phyloP scores from a whole-genome alignment of 306 rosid species.

The Inga oerstediana region DNA sequence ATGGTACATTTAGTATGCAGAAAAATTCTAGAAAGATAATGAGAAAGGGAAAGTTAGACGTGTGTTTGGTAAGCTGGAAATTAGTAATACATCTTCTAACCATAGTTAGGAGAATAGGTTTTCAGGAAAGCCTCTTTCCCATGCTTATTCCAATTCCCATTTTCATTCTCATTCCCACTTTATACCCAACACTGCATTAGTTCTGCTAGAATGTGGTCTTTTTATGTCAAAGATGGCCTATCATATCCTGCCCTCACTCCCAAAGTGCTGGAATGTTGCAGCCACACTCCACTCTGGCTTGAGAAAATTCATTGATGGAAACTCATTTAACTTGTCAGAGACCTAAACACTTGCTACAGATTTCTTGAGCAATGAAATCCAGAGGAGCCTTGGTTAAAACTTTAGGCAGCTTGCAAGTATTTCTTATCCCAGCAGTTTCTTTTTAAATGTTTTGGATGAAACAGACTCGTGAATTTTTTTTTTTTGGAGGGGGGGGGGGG shows the following conservation, averaged over 20 bases:
- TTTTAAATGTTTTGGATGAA: background rate
- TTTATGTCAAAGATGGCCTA: background rate
- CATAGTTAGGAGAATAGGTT: background rate
- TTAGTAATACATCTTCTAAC: background rate
- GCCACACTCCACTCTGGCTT: background rate
- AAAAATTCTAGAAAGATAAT: background rate
- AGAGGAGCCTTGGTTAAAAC: background rate
- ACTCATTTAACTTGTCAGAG: background rate
- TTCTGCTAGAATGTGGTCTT: background rate
- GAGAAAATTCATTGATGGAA: background rate
- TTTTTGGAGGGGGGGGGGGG: too few relatives aligned
- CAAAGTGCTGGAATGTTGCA: background rate
- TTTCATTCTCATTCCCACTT: background rate
- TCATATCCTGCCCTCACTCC: background rate
- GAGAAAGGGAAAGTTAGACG: background rate
- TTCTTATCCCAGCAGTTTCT: background rate
- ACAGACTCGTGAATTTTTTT: background rate
- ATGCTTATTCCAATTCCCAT: background rate
- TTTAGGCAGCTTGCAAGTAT: background rate
- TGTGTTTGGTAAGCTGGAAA: background rate
- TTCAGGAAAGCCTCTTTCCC: background rate
- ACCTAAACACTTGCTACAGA: background rate
- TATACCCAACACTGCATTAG: background rate
- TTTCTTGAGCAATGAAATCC: background rate
- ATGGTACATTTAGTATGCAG: background rate